Base-by-base conservation (phyloP, 805 yeast genomes). In the Wickerhamomyces rabaulensis region DNA sequence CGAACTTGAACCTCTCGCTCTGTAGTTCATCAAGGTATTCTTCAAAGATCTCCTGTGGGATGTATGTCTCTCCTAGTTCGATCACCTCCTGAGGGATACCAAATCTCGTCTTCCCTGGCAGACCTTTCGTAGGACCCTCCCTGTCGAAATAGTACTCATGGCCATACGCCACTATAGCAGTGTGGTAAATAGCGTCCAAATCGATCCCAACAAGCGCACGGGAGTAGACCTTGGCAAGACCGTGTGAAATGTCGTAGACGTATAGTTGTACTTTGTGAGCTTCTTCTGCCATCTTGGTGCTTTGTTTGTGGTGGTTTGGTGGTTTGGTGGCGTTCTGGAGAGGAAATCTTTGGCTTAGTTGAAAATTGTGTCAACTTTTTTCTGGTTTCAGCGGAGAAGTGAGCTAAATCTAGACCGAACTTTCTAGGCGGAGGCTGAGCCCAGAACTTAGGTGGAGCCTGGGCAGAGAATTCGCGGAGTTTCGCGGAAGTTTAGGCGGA, bases 101-200 rank as follows among this genome's bases (percentile, higher is more conserved):
- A 52, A 80, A 79, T 54, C 80, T 79, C 20, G 87, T 75, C 21
- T 52, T 56, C 0, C 84, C 87, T 0, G 85, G 80, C 1, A 56
- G 47, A 4, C 51, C 51, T 12, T 65, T 52, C 31, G 66, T 68
- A 31, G 70, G 66, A 40, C 84, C 78, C 15, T 87, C 87, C 36
- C 73, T 73, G 47, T 83, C 85, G 44, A 78, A 80, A 55, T 73
- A 82, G 52, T 74, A 70, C 54, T 82, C 89, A 43, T 66, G 67
- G n/a, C 70, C 74, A 52, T 71, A 68, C 17, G 76, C 69, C 10
- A 79, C 80, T 2, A 80, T 75, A 2, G 80, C 71, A 1, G 87
- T 82, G 60, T 82, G 89, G 70, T 82, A 84, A 7, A 82, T 73
- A 13, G 87, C 89, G 25, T 82, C 86, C 9, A 79, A 58, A 8